A percentile compares a stretch with the other conserved stretches of the same genome.
These are phyloP conservation scores for Glarea lozoyensis DNA, from an alignment of 495 filamentous ascomycete species.

Conservation along the genomic window DNA sequence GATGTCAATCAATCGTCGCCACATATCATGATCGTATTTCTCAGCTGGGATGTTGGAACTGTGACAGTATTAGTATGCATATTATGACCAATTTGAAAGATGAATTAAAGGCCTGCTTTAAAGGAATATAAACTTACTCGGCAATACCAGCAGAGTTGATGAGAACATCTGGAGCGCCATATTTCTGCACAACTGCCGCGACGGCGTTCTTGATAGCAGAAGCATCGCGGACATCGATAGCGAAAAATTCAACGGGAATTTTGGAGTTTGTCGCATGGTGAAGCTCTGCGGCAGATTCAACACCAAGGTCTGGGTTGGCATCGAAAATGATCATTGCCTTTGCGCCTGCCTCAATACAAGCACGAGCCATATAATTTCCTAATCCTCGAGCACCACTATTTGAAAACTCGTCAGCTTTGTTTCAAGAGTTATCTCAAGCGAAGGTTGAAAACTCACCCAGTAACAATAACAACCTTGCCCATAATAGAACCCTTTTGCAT, in stretches of 20 bases:
- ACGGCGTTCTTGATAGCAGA: conserved; percentile 53
- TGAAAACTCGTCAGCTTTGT: neutral
- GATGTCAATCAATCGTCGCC: conserved; percentile 65
- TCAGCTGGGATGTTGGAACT: conserved; percentile 53
- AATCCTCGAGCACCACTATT: conserved; percentile 69
- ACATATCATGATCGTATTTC: conserved; percentile 46
- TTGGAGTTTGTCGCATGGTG: conserved; percentile 47
- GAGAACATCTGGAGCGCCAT: conserved; percentile 60
- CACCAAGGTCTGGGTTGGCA: conserved; percentile 63
- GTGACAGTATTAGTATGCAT: neutral
- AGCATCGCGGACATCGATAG: conserved; percentile 65
- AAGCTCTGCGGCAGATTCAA: conserved; percentile 54
- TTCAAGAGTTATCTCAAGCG: neutral
- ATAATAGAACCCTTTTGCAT: conserved; percentile 55
- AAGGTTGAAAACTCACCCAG: conserved; percentile 45
- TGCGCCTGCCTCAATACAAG: conserved; percentile 62
- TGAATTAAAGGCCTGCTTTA: neutral
- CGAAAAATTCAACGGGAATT: conserved; percentile 66
- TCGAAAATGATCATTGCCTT: conserved; percentile 69
- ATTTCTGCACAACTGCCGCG: conserved; percentile 45
- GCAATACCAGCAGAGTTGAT: conserved; percentile 83
- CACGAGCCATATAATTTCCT: conserved; percentile 68
- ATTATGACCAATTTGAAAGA: conserved; percentile 1
- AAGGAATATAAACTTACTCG: conserved; percentile 36
- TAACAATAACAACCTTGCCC: conserved; percentile 62